Percentiles rank a stretch among this genome's conserved stretches.
These are phyloP conservation scores for Decorospora gaudefroyi DNA, from an alignment of 2,329 filamentous ascomycete species.

Conservation along the genomic window DNA sequence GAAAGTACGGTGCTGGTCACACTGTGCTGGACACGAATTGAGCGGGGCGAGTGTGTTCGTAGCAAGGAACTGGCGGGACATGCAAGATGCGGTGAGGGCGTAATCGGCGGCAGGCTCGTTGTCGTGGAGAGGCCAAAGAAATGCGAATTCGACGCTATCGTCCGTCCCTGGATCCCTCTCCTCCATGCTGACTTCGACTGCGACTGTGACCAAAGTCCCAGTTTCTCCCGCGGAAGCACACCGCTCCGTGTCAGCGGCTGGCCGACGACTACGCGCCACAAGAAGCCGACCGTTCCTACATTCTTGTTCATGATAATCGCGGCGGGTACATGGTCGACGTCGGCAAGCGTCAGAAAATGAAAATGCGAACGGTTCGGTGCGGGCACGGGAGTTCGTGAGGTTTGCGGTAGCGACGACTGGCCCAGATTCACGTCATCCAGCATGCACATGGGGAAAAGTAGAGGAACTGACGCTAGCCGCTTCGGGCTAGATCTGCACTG, in stretches of 20 bases:
- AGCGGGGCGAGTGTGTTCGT: slow-evolving; percentile 10
- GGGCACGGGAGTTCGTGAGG: slow-evolving; percentile 5
- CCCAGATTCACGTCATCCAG: slow-evolving; percentile 27
- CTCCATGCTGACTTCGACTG: slow-evolving; percentile 14
- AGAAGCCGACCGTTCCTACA: slow-evolving; percentile 45
- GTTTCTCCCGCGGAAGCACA: slow-evolving; percentile 22
- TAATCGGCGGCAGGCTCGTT: slow-evolving; percentile 3
- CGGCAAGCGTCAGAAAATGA: slow-evolving; percentile 7
- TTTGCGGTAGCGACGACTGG: too few relatives aligned
- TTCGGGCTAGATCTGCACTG: too few relatives aligned
- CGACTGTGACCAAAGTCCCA: slow-evolving; percentile 12
- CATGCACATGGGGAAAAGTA: slow-evolving; percentile 16
- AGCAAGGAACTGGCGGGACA: slow-evolving; percentile 17
- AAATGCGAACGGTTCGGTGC: slow-evolving; percentile 8
- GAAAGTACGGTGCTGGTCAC: slow-evolving; percentile 33
- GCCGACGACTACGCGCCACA: slow-evolving; percentile 40
- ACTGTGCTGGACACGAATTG: slow-evolving; percentile 19
- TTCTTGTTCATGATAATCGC: slow-evolving; percentile 52
- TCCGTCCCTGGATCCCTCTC: slow-evolving; percentile 11
- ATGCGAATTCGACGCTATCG: slow-evolving; percentile 16
- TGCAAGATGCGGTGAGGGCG: slow-evolving; percentile 21
- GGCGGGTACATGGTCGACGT: slow-evolving; percentile 40
- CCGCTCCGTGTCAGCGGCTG: slow-evolving; percentile 27
- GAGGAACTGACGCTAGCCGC: too few relatives aligned
- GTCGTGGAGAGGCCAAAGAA: slow-evolving; percentile 3